Conservation (phyloP, 2,329 filamentous ascomycete species). For the Diaporthe vexans region DNA sequence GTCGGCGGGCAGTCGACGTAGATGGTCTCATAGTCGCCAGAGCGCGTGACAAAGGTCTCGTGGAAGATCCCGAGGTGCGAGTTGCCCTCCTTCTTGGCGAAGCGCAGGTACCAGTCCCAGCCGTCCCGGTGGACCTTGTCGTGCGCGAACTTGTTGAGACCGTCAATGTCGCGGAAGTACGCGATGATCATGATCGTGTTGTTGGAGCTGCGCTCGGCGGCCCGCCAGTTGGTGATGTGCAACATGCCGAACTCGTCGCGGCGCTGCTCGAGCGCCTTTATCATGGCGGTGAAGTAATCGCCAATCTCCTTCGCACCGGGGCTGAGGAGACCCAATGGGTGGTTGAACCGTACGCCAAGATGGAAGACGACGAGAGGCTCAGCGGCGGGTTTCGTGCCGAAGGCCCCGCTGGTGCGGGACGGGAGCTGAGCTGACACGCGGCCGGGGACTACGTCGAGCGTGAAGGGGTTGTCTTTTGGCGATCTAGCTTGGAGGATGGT, state of each 20-base stretch:
- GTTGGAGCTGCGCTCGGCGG: slow-evolving; percentile 52
- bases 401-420: background rate
- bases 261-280: slow-evolving; percentile 51
- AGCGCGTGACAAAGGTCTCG: slow-evolving; percentile 64
- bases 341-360: slow-evolving; percentile 60
- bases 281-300: slow-evolving; percentile 56
- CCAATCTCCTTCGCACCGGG: slow-evolving; percentile 59
- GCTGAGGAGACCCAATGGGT: slow-evolving; percentile 63
- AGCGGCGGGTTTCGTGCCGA: slow-evolving; percentile 45
- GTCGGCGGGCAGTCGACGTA: slow-evolving; percentile 61
- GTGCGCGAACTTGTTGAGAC: slow-evolving; percentile 67
- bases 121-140: slow-evolving; percentile 60
- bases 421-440: slow-evolving; percentile 41
- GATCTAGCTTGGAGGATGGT: slow-evolving; percentile 26
- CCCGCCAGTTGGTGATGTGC: slow-evolving; percentile 33
- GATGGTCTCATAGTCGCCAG: slow-evolving; percentile 64
- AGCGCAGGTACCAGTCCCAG: slow-evolving; percentile 63
- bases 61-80: slow-evolving; percentile 66
- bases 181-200: slow-evolving; percentile 58
- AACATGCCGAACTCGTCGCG: slow-evolving; percentile 63
- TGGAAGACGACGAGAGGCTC: slow-evolving; percentile 58
- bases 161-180: slow-evolving; percentile 65
- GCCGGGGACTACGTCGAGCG: slow-evolving; percentile 31
- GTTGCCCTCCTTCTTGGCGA: slow-evolving; percentile 46
- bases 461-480: slow-evolving; percentile 34